Conservation (phyloP, 108 stramenopile species). For the Cyclotella choctawhatcheeana region DNA sequence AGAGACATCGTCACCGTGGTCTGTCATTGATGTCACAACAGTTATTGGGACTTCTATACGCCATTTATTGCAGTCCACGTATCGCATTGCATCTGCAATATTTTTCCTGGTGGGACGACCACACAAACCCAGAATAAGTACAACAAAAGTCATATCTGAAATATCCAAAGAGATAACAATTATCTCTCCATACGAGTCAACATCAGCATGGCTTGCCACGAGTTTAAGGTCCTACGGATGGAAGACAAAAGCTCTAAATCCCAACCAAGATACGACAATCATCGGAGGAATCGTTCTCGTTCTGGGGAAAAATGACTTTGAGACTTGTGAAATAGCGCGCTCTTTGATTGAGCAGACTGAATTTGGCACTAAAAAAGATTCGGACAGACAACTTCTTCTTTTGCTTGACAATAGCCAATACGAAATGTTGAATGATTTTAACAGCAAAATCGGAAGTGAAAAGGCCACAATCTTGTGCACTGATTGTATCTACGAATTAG, state of each 20-base stretch:
- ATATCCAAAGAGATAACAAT: slow-evolving; percentile 4
- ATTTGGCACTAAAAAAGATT: no score
- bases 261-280: neutral
- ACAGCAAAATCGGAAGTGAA: neutral
- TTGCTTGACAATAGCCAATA: slow-evolving; percentile 1
- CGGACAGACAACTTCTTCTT: slow-evolving; percentile 6
- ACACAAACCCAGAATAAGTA: neutral
- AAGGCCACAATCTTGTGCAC: slow-evolving; percentile 4
- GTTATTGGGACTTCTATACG: slow-evolving; percentile 40
- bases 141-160: no score
- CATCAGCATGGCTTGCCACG: slow-evolving; percentile 3
- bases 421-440: neutral
- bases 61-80: slow-evolving; percentile 17
- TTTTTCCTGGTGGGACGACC: neutral
- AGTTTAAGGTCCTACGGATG: slow-evolving; percentile 1
- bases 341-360: slow-evolving; percentile 6
- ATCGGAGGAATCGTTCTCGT: slow-evolving; percentile 10
- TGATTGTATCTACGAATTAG: slow-evolving; percentile 2
- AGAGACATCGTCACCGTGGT: slow-evolving; percentile 1
- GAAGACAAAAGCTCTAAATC: neutral
- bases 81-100: slow-evolving; percentile 19
- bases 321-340: slow-evolving; percentile 22
- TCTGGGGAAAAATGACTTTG: slow-evolving; percentile 11
- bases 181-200: neutral
- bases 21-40: slow-evolving; percentile 31